Base-by-base conservation (phyloP, 768 basidiomycete species). In the Tremella fuciformis region DNA sequence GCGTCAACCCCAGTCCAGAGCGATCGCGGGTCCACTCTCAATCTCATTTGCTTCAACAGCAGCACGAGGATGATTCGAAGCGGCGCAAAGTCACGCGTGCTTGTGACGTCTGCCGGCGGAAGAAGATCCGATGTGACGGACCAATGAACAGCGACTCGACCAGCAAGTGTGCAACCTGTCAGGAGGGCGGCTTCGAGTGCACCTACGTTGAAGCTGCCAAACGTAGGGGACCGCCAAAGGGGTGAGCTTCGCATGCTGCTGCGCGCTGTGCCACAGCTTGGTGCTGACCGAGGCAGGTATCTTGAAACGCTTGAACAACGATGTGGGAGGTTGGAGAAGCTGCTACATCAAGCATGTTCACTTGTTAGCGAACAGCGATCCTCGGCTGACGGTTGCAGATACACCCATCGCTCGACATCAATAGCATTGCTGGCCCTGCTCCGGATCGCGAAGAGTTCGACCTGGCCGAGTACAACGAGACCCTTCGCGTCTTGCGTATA, bases 91-190 rank as follows among this genome's bases (percentile, higher is more conserved):
- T 70, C 7, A 59, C 18, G 75, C 78, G 88, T 25, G 88, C 88
- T 7, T 91, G 89, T 70, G 89, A 91, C 69, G 82, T 85, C 0
- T 91, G 89, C 71, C 80, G 89, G 38, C 80, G 88, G 57, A 91
- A 90, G 81, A 92, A 92, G 86, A 86, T 88, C 74, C 81, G 86
- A 77, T 88, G 86, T 85, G 78, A 77, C 42, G 59, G 63, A 39
- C 71, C 70, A 15, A 71, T 73, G 67, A 69, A 69, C 51, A 68
- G 70, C 46, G 37, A 62, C 40, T 62, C 64, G 46, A 26, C 62
- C 21, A 69, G 58, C 39, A 70, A 63, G 62, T 78, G 75, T 58
- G 70, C 74, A 34, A 66, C 74, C 55, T 76, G 75, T 62, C 44
- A 64, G 40, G 64, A 70, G 38, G 59, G 64, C 44, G 59, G 57